Base-by-base conservation (phyloP, 129 eudicot genomes). In the Scalesia atractyloides region DNA sequence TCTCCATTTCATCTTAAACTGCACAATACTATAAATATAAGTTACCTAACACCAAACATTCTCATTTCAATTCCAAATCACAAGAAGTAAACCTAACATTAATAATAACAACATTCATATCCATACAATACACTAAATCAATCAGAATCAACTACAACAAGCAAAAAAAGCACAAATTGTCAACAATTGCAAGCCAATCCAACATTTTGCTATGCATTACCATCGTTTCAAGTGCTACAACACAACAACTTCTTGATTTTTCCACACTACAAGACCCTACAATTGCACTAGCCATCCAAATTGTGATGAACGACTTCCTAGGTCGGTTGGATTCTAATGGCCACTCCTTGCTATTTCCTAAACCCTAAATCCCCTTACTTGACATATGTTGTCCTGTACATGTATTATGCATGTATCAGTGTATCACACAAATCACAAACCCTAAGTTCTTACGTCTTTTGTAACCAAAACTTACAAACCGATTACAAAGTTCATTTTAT, bases 171-270 rank as follows among this genome's bases (percentile, higher is more conserved):
- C 44, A 39, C 44, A 54, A 48, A 49, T 22, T 14, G 20, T 69
- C 64, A 76, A 14, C 68, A 68, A 43, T 24, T 66, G 73, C 67
- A 66, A 43, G 59, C 12, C 19, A 59, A 43, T n/a, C 50, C 11
- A 49, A 24, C 24, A 26, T 50, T 3, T 36, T 4, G 34, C 51
- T 34, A 70, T 26, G 24, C 64, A 56, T 56, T 53, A 70, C 48
- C 64, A 52, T 37, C 57, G 36, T 7, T 51, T 15, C 22, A 48
- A 68, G 34, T 22, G 19, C 53, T 30, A 13, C 64, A 17, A 54
- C 26, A 36, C 63, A 69, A 34, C n/a, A 50, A 16, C 50, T 33
- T 1, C 11, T 34, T 57, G 62, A 33, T 20, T 9, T 22, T 16
- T 34, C 26, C 41, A 34, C 43, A 34, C 41, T 43, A 56, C 5